Percentiles rank a stretch among this genome's conserved stretches.
Conservation (phyloP, 345 rosid genomes). For the Chamaenerion angustifolium region DNA sequence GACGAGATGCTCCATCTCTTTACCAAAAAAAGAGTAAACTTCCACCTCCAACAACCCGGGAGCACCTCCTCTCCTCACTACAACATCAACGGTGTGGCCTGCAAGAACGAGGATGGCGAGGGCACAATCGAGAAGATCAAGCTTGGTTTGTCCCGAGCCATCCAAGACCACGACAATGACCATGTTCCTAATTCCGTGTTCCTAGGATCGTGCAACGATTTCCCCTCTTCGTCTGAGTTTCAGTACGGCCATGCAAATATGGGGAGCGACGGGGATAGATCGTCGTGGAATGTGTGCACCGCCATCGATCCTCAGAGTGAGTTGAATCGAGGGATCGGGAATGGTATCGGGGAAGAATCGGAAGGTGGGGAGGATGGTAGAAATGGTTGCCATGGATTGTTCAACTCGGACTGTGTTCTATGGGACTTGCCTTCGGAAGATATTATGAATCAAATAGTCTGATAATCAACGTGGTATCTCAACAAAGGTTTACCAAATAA, state of each 20-base stretch:
- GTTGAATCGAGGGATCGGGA: constrained; percentile 23
- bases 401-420: constrained; percentile 57
- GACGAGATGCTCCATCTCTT: constrained; percentile 98
- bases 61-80: constrained; percentile 22
- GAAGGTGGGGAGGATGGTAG: constrained; percentile 36
- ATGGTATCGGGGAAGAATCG: constrained; percentile 32
- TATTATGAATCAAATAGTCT: constrained; percentile 49
- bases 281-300: constrained; percentile 45
- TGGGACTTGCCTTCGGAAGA: constrained; percentile 82
- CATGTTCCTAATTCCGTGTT: constrained; percentile 15
- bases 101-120: constrained; percentile 31
- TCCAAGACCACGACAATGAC: constrained; percentile 32
- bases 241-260: constrained; percentile 34
- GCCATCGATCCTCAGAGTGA: constrained; percentile 27
- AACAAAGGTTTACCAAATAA: too few species aligned
- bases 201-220: constrained; percentile 21
- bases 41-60: constrained; percentile 44
- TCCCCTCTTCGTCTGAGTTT: constrained; percentile 20
- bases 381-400: constrained; percentile 28
- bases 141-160: constrained; percentile 42
- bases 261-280: constrained; percentile 36
- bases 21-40: constrained; percentile 75
- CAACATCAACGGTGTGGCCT: not conserved
- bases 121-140: constrained; percentile 50
- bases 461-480: not conserved